Evolutionary conservation across 2,329 filamentous ascomycete genomes (phyloP), one percentile per base, ranked within the genome.

Genomic region (Fusarium cicatricum): DNA sequence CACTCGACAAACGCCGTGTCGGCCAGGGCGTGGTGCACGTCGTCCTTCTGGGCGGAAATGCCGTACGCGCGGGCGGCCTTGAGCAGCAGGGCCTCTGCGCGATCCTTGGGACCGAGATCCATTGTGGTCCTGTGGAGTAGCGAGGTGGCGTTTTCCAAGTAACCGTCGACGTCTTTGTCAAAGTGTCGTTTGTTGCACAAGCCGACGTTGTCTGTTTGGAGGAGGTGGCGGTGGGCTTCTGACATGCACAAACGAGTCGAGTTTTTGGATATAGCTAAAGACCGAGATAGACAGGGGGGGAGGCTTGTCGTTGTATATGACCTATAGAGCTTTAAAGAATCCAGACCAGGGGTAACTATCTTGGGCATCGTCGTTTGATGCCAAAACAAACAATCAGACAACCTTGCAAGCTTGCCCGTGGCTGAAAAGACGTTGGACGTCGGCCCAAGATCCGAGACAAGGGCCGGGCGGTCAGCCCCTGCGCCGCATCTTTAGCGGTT

Each of bases 1-100:
- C 84, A 87, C 39, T 77, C 77, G 3, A 71, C 68, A 39, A 82
- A 72, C 5, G 70, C 68, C 4, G 72, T 63, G 28, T 79, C 74
- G 11, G 67, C 55, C 32, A 81, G 66, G 32, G 73, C 75, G 12
- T 67, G 65, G 45, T 72, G 72, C 34, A 82, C 68, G 31, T 75
- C 72, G 50, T 80, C 74, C 12, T 74, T 70, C 23, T 62, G 52
- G 45, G 65, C 62, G 50, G 66, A 58, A 60, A 75, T 58, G 62
- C 69, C 70, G 63, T 75, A 69, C 51, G 68, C 57, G 48, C 69
- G 71, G 47, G 65, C 68, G 28, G 69, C 73, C 49, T 70, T 68
- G 52, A 75, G 57, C 16, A 77, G 58, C 49, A 77, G 65, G 51
- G 67, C 60, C 55, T 75, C 70, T 47, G 73, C 72, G 42, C 68